Percentiles rank a stretch among this genome's conserved stretches.
These are phyloP conservation scores for Avena sativa DNA, from an alignment of 176 grass and related monocot genomes.

Conservation along the genomic window DNA sequence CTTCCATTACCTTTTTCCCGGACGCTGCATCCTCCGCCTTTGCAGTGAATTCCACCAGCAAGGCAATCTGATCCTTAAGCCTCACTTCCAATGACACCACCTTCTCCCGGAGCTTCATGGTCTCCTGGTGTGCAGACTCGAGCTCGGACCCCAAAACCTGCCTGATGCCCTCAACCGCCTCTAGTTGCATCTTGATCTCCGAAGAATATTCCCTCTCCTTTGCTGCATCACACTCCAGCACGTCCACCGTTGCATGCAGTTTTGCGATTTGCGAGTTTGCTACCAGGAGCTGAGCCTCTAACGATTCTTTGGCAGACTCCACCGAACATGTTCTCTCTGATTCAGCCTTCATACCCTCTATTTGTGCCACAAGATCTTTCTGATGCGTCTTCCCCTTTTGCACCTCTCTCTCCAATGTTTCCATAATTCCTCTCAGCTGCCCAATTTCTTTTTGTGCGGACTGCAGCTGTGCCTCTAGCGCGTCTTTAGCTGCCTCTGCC, in stretches of 20 bases:
- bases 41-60: slow-evolving; percentile 68
- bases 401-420: slow-evolving; percentile 54
- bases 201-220: slow-evolving; percentile 59
- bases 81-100: slow-evolving; percentile 58
- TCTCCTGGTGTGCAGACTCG: slow-evolving; percentile 54
- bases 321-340: slow-evolving; percentile 40
- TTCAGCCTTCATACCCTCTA: slow-evolving; percentile 53
- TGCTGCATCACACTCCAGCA: slow-evolving; percentile 43
- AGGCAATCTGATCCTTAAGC: slow-evolving; percentile 65
- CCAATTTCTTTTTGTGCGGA: slow-evolving; percentile 54
- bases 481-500: slow-evolving; percentile 52
- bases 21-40: slow-evolving; percentile 63
- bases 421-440: slow-evolving; percentile 52
- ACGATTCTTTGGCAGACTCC: slow-evolving; percentile 49
- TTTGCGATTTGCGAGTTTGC: slow-evolving; percentile 47
- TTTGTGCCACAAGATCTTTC: slow-evolving; percentile 57
- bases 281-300: slow-evolving; percentile 52
- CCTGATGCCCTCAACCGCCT: slow-evolving; percentile 63
- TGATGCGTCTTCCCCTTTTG: slow-evolving; percentile 53
- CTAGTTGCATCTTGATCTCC: slow-evolving; percentile 60
- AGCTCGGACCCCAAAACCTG: slow-evolving; percentile 71
- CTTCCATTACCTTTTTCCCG: slow-evolving; percentile 54
- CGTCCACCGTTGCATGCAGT: slow-evolving; percentile 24
- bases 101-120: slow-evolving; percentile 62
- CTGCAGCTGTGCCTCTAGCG: slow-evolving; percentile 59